Evolutionary conservation across 108 stramenopile species (phyloP).

Genomic region (Cyclostephanos tholiformis): DNA sequence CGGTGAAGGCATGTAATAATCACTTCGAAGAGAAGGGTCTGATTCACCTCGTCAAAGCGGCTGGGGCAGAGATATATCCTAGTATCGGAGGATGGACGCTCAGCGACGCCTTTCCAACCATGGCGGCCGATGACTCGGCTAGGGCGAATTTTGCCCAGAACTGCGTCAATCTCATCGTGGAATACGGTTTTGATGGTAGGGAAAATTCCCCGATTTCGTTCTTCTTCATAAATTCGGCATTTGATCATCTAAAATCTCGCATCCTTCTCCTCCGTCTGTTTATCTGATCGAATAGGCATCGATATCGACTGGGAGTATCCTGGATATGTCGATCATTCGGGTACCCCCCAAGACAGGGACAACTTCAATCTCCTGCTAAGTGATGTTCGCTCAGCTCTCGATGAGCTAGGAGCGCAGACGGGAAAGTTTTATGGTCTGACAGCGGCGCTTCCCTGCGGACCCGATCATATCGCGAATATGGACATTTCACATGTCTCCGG

Average conservation of each 20-base stretch:
- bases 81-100: slow-evolving; percentile 41
- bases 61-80: slow-evolving; percentile 40
- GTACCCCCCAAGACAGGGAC: slow-evolving; percentile 36
- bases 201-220: background rate
- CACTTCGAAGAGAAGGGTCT: slow-evolving; percentile 30
- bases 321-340: slow-evolving; percentile 42
- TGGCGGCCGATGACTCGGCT: slow-evolving; percentile 17
- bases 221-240: background rate
- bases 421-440: slow-evolving; percentile 51
- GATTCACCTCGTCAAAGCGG: slow-evolving; percentile 31
- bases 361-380: slow-evolving; percentile 49
- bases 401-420: slow-evolving; percentile 33
- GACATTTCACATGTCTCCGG: slow-evolving; percentile 41
- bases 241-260: background rate
- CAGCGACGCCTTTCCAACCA: slow-evolving; percentile 29
- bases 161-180: slow-evolving; percentile 21
- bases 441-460: slow-evolving; percentile 53
- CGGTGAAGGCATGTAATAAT: slow-evolving; percentile 8
- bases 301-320: slow-evolving; percentile 56
- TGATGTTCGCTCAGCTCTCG: slow-evolving; percentile 42
- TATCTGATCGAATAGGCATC: slow-evolving; percentile 1
- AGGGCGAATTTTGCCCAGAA: slow-evolving; percentile 35
- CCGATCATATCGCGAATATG: slow-evolving; percentile 41
- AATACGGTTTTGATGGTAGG: slow-evolving; percentile 36
- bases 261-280: background rate